These are phyloP conservation scores for Parietaria judaica DNA, from an alignment of 306 rosid genomes.

Conservation along the genomic window DNA sequence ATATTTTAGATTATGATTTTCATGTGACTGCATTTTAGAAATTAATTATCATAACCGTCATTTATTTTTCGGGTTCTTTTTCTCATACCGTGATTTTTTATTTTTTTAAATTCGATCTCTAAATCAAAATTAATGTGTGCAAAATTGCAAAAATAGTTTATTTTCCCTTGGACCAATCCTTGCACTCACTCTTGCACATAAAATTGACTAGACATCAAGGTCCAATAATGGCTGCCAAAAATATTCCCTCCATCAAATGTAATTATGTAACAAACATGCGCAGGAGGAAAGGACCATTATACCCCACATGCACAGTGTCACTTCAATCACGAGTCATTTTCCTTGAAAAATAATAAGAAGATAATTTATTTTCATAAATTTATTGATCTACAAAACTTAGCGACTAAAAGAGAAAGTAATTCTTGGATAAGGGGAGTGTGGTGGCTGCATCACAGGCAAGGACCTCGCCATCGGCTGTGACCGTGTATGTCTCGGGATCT, in stretches of 20 bases:
- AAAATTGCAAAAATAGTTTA: no score
- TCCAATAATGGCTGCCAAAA: not conserved
- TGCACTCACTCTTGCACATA: not conserved
- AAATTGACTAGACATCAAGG: conserved; percentile 1
- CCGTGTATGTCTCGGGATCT: conserved; percentile 76
- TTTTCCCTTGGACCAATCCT: no score
- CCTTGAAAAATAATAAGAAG: no score
- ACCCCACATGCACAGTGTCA: no score
- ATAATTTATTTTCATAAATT: no score
- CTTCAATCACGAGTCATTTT: not conserved
- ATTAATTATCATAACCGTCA: no score
- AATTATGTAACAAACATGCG: not conserved
- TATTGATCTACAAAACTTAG: not conserved
- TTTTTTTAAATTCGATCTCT: no score
- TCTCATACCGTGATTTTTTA: no score
- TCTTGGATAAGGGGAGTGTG: conserved; percentile 66
- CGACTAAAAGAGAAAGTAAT: conserved; percentile 69
- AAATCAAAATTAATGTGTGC: no score
- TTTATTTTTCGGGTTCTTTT: no score
- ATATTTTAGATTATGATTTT: no score
- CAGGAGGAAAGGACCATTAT: not conserved
- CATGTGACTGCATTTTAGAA: no score
- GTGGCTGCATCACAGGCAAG: conserved; percentile 57
- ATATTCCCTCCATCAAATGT: not conserved
- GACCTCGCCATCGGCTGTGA: conserved; percentile 66